phyloP scores from a whole-genome alignment of 1,284 basidiomycete species.

The Naganishia sp. region DNA sequence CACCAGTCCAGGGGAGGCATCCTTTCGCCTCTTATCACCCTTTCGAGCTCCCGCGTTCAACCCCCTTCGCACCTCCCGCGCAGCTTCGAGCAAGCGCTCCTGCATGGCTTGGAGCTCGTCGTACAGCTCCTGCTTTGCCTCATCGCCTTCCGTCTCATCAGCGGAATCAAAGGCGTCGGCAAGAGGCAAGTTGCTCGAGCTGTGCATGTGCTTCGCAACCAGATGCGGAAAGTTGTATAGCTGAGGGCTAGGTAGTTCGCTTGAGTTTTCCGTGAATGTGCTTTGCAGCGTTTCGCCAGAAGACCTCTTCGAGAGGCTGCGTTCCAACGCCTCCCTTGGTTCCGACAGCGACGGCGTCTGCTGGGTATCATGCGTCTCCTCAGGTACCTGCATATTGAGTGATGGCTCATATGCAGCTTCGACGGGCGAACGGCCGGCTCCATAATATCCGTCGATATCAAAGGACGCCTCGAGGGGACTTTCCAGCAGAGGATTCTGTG shows the following conservation, averaged over 20 bases:
- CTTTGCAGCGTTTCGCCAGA: slow-evolving; percentile 5
- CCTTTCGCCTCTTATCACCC: slow-evolving; percentile 2
- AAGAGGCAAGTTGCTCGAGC: neutral
- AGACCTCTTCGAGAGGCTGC: neutral
- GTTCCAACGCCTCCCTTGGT: neutral
- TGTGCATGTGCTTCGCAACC: neutral
- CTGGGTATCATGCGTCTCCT: neutral
- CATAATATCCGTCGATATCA: slow-evolving; percentile 31
- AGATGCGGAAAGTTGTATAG: slow-evolving; percentile 1
- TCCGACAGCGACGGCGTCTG: neutral
- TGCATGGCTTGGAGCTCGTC: slow-evolving; percentile 30
- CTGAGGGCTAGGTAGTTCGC: slow-evolving; percentile 4
- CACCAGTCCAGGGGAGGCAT: slow-evolving; percentile 3
- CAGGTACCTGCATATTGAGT: no score
- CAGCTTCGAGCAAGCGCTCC: slow-evolving; percentile 27
- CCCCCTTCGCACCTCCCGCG: slow-evolving; percentile 9
- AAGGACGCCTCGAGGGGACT: slow-evolving; percentile 27
- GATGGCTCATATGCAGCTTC: neutral
- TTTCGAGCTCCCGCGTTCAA: slow-evolving; percentile 12
- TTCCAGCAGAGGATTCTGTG: neutral
- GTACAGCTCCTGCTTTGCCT: slow-evolving; percentile 16
- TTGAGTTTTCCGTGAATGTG: neutral
- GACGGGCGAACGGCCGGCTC: slow-evolving; percentile 15
- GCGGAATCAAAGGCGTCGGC: slow-evolving; percentile 4
- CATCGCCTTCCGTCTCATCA: slow-evolving; percentile 4